Evolutionary conservation across 2,329 filamentous ascomycete genomes (phyloP), one percentile per base, ranked within the genome.

Genomic region (Fusarium mundagurra): DNA sequence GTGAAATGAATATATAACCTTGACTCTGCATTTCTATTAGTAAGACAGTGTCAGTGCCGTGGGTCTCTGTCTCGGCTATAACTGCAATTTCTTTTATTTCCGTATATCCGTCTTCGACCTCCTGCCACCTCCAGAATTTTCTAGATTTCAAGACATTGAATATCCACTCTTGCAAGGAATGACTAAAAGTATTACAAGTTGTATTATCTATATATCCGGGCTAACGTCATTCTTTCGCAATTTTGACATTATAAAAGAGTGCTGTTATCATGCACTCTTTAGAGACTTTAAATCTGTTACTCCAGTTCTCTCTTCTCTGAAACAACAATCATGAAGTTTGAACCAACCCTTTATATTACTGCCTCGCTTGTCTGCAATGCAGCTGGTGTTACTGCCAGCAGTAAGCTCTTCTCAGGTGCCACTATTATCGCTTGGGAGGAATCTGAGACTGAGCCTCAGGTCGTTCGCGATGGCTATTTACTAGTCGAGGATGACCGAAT

Each of bases 381-480:
- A 66, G 45, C 29, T 13, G 22, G 17, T 10, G 60, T 18, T 18
- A n/a, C 41, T 16, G 41, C 66, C 5, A 20, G 36, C 5, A 57
- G 18, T 8, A 73, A 55, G 14, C 59, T 74, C 5, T 45, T 74
- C 8, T 64, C 62, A 5, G 71, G 71, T 8, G 71, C 62, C 11
- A 74, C 72, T 2, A 75, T 74, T 22, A 66, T 74, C 17, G 24
- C 47, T 4, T 74, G 70, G 67, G 57, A 74, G 16, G 65, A 72
- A n/a, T 53, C 61, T 14, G 48, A 44, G 17, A 51, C 50, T 12
- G 27, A 41, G 24, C 64, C 66, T 11, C 12, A n/a, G 5, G 34
- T 69, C 20, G 43, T 61, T 16, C 72, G 48, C 2, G 36, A 72
- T 22, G 68, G 64, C 5, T 54, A 61, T 5, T 39, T 74, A 3